Evolutionary conservation across 805 yeast genomes (phyloP), one percentile per base, ranked within the genome.

Genomic region (Monosporozyma solicola): DNA sequence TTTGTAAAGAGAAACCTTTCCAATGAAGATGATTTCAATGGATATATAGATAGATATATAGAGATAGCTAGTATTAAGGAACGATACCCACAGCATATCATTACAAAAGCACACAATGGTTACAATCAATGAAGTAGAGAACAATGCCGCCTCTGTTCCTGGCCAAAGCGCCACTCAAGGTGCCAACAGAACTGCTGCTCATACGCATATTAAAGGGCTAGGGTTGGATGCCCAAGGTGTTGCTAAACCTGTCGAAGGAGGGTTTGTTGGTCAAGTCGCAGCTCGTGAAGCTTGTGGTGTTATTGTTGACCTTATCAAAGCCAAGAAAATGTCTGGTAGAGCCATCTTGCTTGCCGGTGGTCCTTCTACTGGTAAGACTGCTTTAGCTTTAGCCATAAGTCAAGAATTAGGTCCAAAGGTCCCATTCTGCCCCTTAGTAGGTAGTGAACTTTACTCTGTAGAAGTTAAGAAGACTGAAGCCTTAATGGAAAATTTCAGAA

Each of bases 301-400:
- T 52, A 80, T 94, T 57, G 95, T 92, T 41, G 97, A 94, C 71
- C 76, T 94, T 72, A 89, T 94, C 73, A 91, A 90, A 71, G 84
- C 87, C 33, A 89, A 88, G 63, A 88, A 84, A 70, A 86, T 94
- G 84, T 85, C 95, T 50, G 99, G 99, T 31, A 87, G 92, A 65
- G 98, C 97, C n/a, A 83, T 94, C 50, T 72, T 94, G 55, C 77
- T 94, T 52, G 98, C 99, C 0, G 99, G 99, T 51, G 95, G 96
- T 5, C 98, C 99, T 9, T 97, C 98, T 0, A 92, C 98, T 5
- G 99, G 99, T 66, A 94, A 94, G 69, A 94, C 99, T 2, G 99
- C 99, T 1, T 78, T 94, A 63, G 98, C 98, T 0, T 77, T 94
- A 62, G 99, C 97, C 1, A 83, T 94, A 53, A 88, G 97, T 3